Conservation (phyloP, 2,329 filamentous ascomycete species). For the Paecilomyces formosus region DNA sequence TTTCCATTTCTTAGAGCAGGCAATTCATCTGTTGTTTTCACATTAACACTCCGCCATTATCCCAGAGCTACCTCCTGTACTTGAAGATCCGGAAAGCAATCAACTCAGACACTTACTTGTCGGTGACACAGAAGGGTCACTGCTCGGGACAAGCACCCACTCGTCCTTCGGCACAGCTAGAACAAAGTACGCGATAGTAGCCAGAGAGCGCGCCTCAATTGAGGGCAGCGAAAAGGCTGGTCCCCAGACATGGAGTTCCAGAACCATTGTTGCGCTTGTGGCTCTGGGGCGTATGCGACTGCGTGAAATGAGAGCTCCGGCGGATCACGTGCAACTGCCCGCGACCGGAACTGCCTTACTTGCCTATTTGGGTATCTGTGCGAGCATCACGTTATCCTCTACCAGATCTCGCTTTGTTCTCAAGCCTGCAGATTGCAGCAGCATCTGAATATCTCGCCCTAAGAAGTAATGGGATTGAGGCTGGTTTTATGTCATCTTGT, state of each 20-base stretch:
- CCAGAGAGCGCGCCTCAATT: conserved; percentile 84
- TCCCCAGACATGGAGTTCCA: conserved; percentile 84
- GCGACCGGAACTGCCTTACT: neutral
- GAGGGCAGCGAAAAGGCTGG: conserved; percentile 83
- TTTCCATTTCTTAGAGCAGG: conserved; percentile 51
- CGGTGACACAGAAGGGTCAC: conserved; percentile 63
- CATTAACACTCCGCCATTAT: neutral
- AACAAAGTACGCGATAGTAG: conserved; percentile 69
- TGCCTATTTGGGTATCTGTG: neutral
- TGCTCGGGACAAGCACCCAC: conserved; percentile 68
- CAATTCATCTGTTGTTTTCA: conserved; percentile 42
- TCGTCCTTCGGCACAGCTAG: conserved; percentile 50
- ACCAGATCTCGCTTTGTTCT: neutral
- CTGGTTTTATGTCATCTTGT: no score
- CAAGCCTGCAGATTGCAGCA: no score
- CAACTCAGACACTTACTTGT: conserved; percentile 49
- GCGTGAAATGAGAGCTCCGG: neutral
- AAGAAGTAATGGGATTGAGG: no score
- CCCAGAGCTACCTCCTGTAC: neutral
- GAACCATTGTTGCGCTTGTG: conserved; percentile 38
- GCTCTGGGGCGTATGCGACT: neutral
- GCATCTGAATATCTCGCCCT: no score
- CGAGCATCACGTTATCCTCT: neutral
- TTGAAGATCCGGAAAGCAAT: neutral
- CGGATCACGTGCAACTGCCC: neutral